A percentile compares a stretch with the other conserved stretches of the same genome.
These are phyloP conservation scores for Alternaria burnsii DNA, from an alignment of 2,329 filamentous ascomycete genomes.

Conservation along the genomic window DNA sequence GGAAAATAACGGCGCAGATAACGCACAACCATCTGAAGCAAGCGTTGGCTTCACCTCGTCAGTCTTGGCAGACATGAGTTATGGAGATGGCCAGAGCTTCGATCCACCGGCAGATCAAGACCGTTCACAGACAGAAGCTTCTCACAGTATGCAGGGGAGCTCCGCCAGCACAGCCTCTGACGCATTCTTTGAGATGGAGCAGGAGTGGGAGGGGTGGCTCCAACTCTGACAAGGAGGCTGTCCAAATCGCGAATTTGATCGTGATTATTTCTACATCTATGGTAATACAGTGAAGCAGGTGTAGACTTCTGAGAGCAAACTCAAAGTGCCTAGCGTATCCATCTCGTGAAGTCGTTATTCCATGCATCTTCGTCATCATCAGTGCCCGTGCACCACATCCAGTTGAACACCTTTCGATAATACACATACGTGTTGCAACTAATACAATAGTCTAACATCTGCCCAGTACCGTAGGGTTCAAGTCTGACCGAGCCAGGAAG, in stretches of 20 bases:
- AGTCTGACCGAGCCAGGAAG: neutral
- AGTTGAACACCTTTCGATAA: neutral
- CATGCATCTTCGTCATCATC: neutral
- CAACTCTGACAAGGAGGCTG: neutral
- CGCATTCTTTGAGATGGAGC: neutral
- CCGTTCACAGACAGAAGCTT: neutral
- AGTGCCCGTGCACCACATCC: neutral
- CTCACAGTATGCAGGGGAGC: neutral
- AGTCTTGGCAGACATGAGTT: neutral
- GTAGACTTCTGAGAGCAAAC: neutral
- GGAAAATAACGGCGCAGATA: neutral
- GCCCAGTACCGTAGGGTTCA: neutral
- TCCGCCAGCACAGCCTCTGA: neutral
- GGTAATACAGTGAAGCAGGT: neutral
- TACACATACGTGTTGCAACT: neutral
- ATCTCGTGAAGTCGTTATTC: neutral
- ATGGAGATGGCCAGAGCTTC: neutral
- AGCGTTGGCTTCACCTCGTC: neutral
- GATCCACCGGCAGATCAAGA: neutral
- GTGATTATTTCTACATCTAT: neutral
- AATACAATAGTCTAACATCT: neutral
- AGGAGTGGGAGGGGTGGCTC: neutral
- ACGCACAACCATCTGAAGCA: neutral
- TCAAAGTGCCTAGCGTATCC: neutral
- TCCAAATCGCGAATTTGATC: neutral